Evolutionary conservation across 1,284 basidiomycete genomes (phyloP).

Genomic region (Leccinum variabile): DNA sequence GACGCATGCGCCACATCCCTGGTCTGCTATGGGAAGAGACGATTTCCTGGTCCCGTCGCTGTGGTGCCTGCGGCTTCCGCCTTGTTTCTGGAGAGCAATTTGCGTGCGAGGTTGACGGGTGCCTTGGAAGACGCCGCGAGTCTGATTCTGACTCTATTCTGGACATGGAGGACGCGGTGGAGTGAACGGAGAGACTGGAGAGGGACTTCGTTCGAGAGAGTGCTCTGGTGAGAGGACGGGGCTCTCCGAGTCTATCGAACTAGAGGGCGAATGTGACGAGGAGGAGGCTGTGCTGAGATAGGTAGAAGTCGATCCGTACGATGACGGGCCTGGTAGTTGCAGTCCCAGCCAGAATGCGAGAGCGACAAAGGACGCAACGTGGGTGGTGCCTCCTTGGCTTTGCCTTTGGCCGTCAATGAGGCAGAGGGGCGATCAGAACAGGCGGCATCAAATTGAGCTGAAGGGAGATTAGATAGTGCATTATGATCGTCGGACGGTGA

Average conservation of each 20-base stretch:
- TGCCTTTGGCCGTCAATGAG: too few relatives aligned
- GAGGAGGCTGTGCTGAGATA: conserved; percentile 25
- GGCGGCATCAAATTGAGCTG: too few relatives aligned
- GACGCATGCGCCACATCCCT: conserved; percentile 34
- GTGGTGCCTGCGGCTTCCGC: conserved; percentile 8
- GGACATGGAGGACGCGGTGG: conserved; percentile 46
- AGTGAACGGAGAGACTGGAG: conserved; percentile 51
- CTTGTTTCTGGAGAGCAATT: conserved; percentile 50
- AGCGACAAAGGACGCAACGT: conserved; percentile 64
- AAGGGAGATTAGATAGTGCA: conserved; percentile 30
- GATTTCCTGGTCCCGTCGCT: conserved; percentile 28
- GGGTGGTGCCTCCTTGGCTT: conserved; percentile 40
- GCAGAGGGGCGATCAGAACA: too few relatives aligned
- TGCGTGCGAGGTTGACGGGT: conserved; percentile 54
- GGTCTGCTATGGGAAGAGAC: conserved; percentile 46
- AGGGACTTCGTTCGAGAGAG: conserved; percentile 46
- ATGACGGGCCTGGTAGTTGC: conserved; percentile 50
- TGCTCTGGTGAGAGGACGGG: conserved; percentile 32
- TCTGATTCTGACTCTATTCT: conserved; percentile 51
- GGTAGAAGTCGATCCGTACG: conserved; percentile 44
- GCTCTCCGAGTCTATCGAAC: conserved; percentile 16
- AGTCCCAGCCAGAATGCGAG: conserved; percentile 50
- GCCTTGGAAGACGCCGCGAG: conserved; percentile 42
- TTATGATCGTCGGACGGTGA: conserved; percentile 10
- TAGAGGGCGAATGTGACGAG: conserved; percentile 18